These are phyloP conservation scores for Rubia occidens DNA, from an alignment of 305 asterid species.

Conservation along the genomic window DNA sequence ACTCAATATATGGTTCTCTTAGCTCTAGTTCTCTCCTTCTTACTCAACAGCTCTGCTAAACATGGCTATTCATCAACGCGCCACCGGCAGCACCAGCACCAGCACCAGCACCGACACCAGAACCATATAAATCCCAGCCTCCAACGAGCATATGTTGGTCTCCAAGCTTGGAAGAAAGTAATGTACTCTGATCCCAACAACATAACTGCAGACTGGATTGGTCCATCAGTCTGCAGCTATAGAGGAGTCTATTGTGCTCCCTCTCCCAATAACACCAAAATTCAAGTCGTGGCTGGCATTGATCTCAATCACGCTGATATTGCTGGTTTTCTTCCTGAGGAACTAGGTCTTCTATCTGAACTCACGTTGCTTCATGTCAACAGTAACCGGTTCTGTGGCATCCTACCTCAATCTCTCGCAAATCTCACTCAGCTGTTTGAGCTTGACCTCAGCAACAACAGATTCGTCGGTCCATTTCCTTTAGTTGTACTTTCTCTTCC, in stretches of 20 bases:
- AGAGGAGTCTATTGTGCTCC: constrained; percentile 49
- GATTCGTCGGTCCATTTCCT: constrained; percentile 76
- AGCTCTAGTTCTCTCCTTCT: constrained; percentile 23
- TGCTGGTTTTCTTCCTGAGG: constrained; percentile 55
- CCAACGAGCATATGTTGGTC: constrained; percentile 41
- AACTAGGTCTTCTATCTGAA: constrained; percentile 52
- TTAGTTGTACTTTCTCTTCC: constrained; percentile 48
- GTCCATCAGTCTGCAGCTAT: constrained; percentile 56
- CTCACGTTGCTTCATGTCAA: constrained; percentile 51
- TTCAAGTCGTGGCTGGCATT: constrained; percentile 46
- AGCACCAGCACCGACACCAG: constrained; percentile 16
- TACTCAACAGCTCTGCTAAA: constrained; percentile 27
- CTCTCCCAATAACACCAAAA: constrained; percentile 31
- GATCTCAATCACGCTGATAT: constrained; percentile 62
- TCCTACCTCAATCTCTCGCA: constrained; percentile 43
- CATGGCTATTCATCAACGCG: constrained; percentile 18
- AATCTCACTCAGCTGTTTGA: constrained; percentile 48
- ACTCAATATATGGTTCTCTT: constrained; percentile 22
- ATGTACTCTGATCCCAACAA: constrained; percentile 60
- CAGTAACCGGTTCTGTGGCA: constrained; percentile 63
- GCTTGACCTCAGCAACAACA: constrained; percentile 67
- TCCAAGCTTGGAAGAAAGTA: constrained; percentile 59
- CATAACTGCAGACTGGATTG: constrained; percentile 53
- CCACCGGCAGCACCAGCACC: constrained; percentile 15
- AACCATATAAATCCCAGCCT: constrained; percentile 22